Evolutionary conservation across 805 yeast species (phyloP).

Genomic region (Candida patagonica): DNA sequence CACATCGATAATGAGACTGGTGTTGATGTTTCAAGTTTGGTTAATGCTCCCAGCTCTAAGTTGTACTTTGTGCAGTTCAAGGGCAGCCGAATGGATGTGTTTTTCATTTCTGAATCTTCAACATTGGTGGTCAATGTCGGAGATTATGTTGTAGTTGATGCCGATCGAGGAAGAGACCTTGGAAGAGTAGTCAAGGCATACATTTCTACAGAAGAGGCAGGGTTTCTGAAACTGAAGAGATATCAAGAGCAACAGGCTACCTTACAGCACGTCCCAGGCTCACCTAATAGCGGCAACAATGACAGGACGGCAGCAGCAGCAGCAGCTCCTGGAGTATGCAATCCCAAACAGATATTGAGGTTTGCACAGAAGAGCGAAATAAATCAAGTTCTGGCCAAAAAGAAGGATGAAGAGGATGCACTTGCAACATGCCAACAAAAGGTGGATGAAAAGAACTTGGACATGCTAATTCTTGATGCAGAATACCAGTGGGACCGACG

Average conservation of each 20-base stretch:
- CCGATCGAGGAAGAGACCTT: conserved; percentile 72
- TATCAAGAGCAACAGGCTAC: conserved; percentile 66
- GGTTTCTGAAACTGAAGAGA: conserved; percentile 55
- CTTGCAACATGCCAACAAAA: conserved; percentile 52
- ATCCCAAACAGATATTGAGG: conserved; percentile 59
- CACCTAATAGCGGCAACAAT: not conserved
- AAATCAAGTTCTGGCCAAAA: conserved; percentile 46
- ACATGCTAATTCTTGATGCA: conserved; percentile 62
- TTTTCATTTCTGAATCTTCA: conserved; percentile 43
- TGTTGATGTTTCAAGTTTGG: conserved; percentile 8
- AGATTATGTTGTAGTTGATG: conserved; percentile 73
- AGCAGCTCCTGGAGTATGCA: conserved; percentile 41
- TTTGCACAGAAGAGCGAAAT: conserved; percentile 56
- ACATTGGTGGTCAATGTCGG: conserved; percentile 37
- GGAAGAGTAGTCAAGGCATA: conserved; percentile 55
- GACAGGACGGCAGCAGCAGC: conserved; percentile 7
- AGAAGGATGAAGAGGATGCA: conserved; percentile 63
- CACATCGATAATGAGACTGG: not conserved
- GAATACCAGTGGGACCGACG: conserved; percentile 83
- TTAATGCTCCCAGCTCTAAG: conserved; percentile 24
- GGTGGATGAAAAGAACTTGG: conserved; percentile 37
- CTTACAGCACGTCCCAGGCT: conserved; percentile 31
- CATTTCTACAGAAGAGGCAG: conserved; percentile 56
- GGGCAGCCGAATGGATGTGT: conserved; percentile 71
- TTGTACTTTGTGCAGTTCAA: conserved; percentile 67